Evolutionary conservation across 768 basidiomycete genomes (phyloP).

Genomic region (Termitomyces sp.): DNA sequence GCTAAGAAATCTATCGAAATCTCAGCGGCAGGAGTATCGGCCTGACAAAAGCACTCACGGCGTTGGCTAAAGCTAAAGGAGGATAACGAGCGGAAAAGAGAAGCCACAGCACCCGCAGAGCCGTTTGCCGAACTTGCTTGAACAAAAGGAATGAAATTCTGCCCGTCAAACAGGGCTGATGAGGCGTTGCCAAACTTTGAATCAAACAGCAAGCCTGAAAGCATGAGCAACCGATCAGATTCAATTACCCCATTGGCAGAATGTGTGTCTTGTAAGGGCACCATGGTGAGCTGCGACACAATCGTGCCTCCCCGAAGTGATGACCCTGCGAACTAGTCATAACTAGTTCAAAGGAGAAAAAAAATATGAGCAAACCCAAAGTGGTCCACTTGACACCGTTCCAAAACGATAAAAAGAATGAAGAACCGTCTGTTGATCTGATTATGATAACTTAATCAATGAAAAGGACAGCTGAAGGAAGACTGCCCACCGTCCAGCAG

Average conservation of each 20-base stretch:
- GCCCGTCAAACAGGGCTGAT: slow-evolving; percentile 83
- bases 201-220: slow-evolving; percentile 74
- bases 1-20: slow-evolving; percentile 71
- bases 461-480: background rate
- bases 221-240: slow-evolving; percentile 83
- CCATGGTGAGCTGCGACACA: slow-evolving; percentile 83
- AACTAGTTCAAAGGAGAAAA: background rate
- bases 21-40: slow-evolving; percentile 10
- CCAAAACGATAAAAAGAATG: slow-evolving; percentile 80
- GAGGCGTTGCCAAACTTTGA: slow-evolving; percentile 75
- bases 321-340: slow-evolving; percentile 38
- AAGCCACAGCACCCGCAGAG: slow-evolving; percentile 61
- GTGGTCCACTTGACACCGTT: slow-evolving; percentile 73
- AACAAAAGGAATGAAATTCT: slow-evolving; percentile 77
- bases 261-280: slow-evolving; percentile 82
- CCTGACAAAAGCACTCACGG: slow-evolving; percentile 40
- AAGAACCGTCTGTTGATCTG: slow-evolving; percentile 53
- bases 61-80: slow-evolving; percentile 70
- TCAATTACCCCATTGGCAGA: slow-evolving; percentile 65
- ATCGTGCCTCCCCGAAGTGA: slow-evolving; percentile 51
- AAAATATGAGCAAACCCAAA: slow-evolving; percentile 40
- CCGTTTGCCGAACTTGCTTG: slow-evolving; percentile 63
- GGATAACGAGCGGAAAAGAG: slow-evolving; percentile 79
- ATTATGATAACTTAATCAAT: background rate
- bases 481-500: slow-evolving; percentile 73